Evolutionary conservation across 257 asterid genomes (phyloP).

Genomic region (Ligustrum vulgare): DNA sequence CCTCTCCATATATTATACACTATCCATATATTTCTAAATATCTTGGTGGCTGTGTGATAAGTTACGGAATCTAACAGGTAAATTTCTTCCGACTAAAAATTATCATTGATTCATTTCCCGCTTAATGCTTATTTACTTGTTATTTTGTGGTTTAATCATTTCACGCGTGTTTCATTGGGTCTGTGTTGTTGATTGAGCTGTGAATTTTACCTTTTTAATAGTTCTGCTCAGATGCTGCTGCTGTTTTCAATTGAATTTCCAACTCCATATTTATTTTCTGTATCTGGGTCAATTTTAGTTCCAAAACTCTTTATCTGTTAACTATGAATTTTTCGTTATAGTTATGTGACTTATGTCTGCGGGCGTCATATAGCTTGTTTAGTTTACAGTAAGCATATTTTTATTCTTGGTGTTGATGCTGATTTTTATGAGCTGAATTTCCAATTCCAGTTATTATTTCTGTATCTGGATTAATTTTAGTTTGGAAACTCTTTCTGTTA

Average conservation of each 20-base stretch:
- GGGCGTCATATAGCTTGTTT: not conserved
- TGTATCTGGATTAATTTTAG: not conserved
- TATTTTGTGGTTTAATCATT: not conserved
- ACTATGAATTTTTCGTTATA: not conserved
- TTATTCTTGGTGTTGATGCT: not conserved
- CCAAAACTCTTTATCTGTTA: not conserved
- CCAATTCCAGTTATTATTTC: not conserved
- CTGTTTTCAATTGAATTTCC: no score
- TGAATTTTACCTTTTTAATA: no score
- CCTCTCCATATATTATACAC: not conserved
- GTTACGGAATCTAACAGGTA: not conserved
- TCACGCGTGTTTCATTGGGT: no score
- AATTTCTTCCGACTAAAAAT: not conserved
- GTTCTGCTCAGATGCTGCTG: no score
- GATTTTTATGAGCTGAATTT: not conserved
- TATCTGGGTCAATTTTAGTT: not conserved
- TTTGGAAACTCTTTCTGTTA: not conserved
- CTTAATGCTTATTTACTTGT: constrained; percentile 2
- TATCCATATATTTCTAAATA: not conserved
- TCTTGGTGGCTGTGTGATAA: not conserved
- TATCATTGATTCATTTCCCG: no score
- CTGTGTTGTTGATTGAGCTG: not conserved
- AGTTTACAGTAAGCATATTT: not conserved
- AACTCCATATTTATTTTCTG: no score
- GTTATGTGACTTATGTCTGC: no score